A percentile compares a stretch with the other conserved stretches of the same genome.
Conservation (phyloP, 305 asterid species). For the Fraxinus latifolia region DNA sequence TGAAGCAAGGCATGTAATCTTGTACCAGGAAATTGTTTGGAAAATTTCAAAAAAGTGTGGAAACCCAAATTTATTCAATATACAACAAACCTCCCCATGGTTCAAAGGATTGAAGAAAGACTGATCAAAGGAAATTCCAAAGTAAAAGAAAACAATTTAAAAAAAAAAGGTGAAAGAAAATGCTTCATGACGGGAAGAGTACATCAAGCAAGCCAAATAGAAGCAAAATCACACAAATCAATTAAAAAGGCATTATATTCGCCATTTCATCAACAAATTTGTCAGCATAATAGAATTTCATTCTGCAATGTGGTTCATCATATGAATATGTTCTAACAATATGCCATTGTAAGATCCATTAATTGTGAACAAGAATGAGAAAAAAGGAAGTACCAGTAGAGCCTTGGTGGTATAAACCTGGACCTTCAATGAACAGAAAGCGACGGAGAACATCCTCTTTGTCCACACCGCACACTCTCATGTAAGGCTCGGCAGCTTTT, state of each 20-base stretch:
- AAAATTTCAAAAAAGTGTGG: background rate
- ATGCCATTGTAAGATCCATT: background rate
- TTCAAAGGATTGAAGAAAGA: background rate
- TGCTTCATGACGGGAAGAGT: background rate
- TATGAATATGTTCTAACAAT: background rate
- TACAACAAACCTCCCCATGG: background rate
- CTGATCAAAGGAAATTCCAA: background rate
- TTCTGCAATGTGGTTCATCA: background rate
- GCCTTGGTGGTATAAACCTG: conserved; percentile 80
- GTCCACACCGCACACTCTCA: conserved; percentile 57
- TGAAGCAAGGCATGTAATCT: background rate
- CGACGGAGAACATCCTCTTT: conserved; percentile 77
- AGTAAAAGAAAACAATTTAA: background rate
- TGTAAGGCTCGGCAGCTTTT: conserved; percentile 86
- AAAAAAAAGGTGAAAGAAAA: background rate
- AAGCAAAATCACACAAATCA: background rate
- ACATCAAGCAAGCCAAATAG: background rate
- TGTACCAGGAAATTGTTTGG: background rate
- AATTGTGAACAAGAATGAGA: background rate
- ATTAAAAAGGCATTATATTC: background rate
- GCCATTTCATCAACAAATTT: background rate
- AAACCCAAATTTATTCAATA: background rate
- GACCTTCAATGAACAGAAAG: conserved; percentile 80
- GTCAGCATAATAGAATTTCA: background rate
- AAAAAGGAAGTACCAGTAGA: conserved; percentile 57